phyloP scores from a whole-genome alignment of 2,329 filamentous ascomycete genomes.

The Sphaerulina vaccinii region DNA sequence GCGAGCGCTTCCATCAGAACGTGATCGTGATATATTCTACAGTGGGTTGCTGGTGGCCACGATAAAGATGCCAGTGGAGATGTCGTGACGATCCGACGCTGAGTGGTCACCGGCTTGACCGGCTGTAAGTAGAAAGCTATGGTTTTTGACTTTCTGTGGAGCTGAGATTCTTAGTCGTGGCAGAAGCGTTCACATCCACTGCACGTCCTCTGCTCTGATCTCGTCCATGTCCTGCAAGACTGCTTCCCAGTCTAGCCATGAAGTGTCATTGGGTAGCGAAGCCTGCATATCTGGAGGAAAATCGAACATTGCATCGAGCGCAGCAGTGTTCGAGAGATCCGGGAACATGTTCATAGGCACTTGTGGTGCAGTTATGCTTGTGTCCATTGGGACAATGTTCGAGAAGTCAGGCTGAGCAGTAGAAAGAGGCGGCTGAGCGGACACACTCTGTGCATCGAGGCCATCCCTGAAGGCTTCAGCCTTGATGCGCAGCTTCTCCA shows the following conservation, averaged over 20 bases:
- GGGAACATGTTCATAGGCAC: background rate
- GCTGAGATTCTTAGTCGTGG: background rate
- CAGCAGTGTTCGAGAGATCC: slow-evolving; percentile 4
- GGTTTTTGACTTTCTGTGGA: no score
- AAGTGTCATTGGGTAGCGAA: slow-evolving; percentile 22
- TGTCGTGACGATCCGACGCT: no score
- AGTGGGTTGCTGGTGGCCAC: no score
- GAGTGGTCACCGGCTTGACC: no score
- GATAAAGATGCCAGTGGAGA: no score
- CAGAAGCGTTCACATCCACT: slow-evolving; percentile 43
- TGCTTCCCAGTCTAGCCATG: slow-evolving; percentile 40
- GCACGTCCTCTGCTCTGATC: slow-evolving; percentile 55
- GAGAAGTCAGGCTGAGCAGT: background rate
- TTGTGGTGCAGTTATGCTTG: background rate
- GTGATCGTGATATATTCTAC: no score
- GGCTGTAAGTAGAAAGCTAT: no score
- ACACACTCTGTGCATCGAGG: background rate
- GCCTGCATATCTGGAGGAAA: slow-evolving; percentile 26
- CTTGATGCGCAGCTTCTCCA: slow-evolving; percentile 54
- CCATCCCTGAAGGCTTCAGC: slow-evolving; percentile 39
- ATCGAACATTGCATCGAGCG: slow-evolving; percentile 18
- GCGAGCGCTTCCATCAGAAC: no score
- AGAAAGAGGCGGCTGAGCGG: background rate
- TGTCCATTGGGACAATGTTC: background rate
- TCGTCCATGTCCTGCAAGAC: slow-evolving; percentile 37